A percentile compares a stretch with the other conserved stretches of the same genome.
phyloP scores from a whole-genome alignment of 2,329 filamentous ascomycete species.

The Pseudocercospora crystallina region DNA sequence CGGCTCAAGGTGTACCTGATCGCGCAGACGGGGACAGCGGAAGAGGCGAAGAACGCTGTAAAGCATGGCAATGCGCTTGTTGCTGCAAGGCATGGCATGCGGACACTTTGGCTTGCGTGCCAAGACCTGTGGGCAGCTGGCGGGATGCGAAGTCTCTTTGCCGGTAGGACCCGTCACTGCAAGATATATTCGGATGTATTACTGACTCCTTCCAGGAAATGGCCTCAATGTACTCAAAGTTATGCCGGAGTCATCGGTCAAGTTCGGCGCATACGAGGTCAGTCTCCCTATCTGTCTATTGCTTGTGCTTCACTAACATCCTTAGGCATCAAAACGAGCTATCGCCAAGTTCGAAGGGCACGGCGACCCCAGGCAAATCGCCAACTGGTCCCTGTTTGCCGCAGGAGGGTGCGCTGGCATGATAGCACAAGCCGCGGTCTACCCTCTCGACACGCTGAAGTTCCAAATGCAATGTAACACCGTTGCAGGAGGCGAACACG shows the following conservation, averaged over 20 bases:
- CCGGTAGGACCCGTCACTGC: constrained; percentile 59
- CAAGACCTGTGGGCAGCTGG: constrained; percentile 81
- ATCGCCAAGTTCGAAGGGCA: constrained; percentile 87
- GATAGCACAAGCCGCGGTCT: constrained; percentile 93
- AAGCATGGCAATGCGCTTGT: constrained; percentile 67
- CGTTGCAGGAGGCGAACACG: constrained; percentile 78
- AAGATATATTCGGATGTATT: neutral
- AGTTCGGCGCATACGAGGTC: constrained; percentile 93
- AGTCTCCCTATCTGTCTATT: constrained; percentile 25
- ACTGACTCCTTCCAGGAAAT: constrained; percentile 63
- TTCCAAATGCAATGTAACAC: constrained; percentile 92
- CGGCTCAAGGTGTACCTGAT: constrained; percentile 97
- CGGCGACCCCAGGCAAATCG: constrained; percentile 74
- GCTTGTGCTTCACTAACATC: neutral
- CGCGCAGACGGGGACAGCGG: constrained; percentile 71
- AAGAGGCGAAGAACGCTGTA: constrained; percentile 63
- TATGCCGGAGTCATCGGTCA: constrained; percentile 97
- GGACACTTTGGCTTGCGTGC: constrained; percentile 70
- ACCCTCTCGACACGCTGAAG: constrained; percentile 84
- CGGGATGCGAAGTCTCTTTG: constrained; percentile 85
- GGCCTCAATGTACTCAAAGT: constrained; percentile 96
- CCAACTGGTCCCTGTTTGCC: constrained; percentile 81
- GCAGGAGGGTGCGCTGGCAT: constrained; percentile 91
- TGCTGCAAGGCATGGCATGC: constrained; percentile 64
- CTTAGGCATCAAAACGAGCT: constrained; percentile 76